These are phyloP conservation scores for Cryptococcus floricola DNA, from an alignment of 1,284 basidiomycete genomes.

Conservation along the genomic window DNA sequence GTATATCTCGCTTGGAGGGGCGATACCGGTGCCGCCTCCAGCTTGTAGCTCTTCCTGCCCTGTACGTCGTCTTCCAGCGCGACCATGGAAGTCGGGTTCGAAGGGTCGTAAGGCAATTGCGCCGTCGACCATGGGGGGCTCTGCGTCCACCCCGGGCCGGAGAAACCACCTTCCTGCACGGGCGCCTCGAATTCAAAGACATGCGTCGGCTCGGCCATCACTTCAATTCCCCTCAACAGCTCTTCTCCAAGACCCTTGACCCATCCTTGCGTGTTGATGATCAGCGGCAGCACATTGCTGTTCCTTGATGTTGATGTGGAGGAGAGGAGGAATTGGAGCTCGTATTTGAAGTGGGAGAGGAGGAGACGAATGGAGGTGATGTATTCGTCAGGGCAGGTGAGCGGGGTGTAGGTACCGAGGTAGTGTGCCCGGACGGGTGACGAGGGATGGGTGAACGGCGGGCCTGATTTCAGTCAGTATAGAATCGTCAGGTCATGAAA, in stretches of 20 bases:
- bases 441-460: conserved; percentile 75
- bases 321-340: conserved; percentile 57
- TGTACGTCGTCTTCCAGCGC: neutral
- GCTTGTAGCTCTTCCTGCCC: conserved; percentile 10
- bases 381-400: conserved; percentile 75
- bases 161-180: conserved; percentile 11
- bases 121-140: conserved; percentile 19
- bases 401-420: conserved; percentile 73
- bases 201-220: conserved; percentile 61
- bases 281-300: conserved; percentile 65
- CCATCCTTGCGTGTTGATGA: conserved; percentile 98
- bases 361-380: conserved; percentile 65
- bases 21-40: conserved; percentile 40
- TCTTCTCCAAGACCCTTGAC: conserved; percentile 88
- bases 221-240: conserved; percentile 66
- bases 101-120: conserved; percentile 13
- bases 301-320: conserved; percentile 42
- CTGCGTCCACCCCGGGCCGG: conserved; percentile 28
- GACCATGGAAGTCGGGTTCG: neutral
- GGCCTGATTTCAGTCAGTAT: conserved; percentile 54
- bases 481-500: neutral
- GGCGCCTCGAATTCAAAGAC: conserved; percentile 57
- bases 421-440: conserved; percentile 74
- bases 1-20: conserved; percentile 56
- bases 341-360: conserved; percentile 65